Evolutionary conservation across 208 protist species (phyloP).

Genomic region (Leishmania lainsoni): DNA sequence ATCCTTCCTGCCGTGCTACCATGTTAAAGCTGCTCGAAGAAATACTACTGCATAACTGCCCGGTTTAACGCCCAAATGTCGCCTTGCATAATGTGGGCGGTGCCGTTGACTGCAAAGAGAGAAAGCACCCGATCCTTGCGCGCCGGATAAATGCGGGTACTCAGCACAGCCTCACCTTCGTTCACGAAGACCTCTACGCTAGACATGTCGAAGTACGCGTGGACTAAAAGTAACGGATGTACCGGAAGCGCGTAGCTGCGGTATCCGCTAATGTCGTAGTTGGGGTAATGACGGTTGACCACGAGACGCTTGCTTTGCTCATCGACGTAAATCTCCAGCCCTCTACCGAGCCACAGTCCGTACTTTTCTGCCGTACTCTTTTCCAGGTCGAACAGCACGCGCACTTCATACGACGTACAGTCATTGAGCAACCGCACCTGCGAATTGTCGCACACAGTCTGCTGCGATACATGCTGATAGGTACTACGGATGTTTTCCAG

Average conservation of each 20-base stretch:
- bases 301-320: conserved; percentile 38
- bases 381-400: conserved; percentile 36
- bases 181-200: conserved; percentile 71
- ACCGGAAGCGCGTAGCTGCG: conserved; percentile 45
- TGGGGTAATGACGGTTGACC: conserved; percentile 57
- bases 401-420: conserved; percentile 49
- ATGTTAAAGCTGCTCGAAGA: neutral
- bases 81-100: conserved; percentile 34
- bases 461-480: conserved; percentile 31
- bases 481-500: conserved; percentile 39
- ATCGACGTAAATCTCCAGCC: conserved; percentile 56
- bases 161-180: conserved; percentile 47
- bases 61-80: conserved; percentile 50
- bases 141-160: conserved; percentile 52
- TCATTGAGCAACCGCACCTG: conserved; percentile 35
- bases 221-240: conserved; percentile 29
- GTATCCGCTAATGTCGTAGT: conserved; percentile 59
- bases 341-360: conserved; percentile 56
- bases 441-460: conserved; percentile 38
- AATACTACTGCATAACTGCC: conserved; percentile 44
- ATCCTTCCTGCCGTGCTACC: neutral
- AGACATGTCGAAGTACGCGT: conserved; percentile 59
- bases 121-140: conserved; percentile 34
- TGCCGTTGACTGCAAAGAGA: conserved; percentile 47
- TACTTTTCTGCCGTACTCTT: conserved; percentile 61